Conservation (phyloP, 257 asterid genomes). For the Anisodus tanguticus region DNA sequence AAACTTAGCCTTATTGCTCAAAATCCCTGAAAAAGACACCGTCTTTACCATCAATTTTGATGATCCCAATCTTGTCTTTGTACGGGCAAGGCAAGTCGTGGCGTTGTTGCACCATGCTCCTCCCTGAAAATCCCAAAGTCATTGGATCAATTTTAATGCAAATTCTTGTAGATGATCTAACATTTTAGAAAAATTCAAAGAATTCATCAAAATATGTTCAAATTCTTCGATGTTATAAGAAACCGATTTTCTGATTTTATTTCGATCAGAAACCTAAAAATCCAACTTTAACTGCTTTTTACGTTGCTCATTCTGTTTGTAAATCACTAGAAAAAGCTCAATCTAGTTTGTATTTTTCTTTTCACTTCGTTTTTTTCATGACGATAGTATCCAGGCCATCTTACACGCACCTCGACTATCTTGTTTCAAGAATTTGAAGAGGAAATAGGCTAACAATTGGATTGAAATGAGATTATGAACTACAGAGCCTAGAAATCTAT, state of each 20-base stretch:
- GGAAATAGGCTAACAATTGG: not conserved
- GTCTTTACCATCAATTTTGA: slow-evolving; percentile 66
- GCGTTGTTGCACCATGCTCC: slow-evolving; percentile 96
- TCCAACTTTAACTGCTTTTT: not conserved
- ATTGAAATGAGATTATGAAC: not conserved
- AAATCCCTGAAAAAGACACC: slow-evolving; percentile 69
- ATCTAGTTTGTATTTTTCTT: no score
- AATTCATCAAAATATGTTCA: not conserved
- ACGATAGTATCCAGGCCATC: not conserved
- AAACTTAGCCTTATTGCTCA: slow-evolving; percentile 59
- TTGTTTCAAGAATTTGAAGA: not conserved
- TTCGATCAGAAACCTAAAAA: not conserved
- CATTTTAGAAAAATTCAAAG: not conserved
- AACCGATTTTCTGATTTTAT: no score
- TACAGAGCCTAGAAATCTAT: not conserved
- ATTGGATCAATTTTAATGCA: not conserved
- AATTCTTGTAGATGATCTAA: not conserved
- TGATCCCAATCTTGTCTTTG: slow-evolving; percentile 60
- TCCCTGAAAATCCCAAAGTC: slow-evolving; percentile 53
- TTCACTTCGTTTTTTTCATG: not conserved
- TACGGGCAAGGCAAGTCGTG: slow-evolving; percentile 60
- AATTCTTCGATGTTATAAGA: not conserved
- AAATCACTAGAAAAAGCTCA: no score
- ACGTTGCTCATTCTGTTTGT: no score
- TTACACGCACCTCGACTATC: not conserved